Base-by-base conservation (phyloP, 257 asterid species). In the Lavandula angustifolia region DNA sequence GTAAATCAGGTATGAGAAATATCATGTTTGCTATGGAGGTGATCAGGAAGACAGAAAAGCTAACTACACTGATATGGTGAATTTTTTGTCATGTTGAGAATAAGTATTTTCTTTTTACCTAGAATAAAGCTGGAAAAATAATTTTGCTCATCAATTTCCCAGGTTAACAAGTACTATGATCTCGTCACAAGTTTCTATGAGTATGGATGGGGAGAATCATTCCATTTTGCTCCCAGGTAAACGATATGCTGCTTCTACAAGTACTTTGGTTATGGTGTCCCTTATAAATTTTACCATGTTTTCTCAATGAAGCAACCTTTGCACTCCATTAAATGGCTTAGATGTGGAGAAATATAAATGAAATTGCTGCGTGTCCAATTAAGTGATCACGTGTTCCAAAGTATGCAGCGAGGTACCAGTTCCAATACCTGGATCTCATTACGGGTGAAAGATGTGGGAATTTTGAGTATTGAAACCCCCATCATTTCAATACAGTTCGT, bases 181-280 rank as follows among this genome's bases (percentile, higher is more conserved):
- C 99, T 92, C 58, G 96, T 81, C 58, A 92, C 99, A 71, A 92
- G 99, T 81, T 92, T 92, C 90, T 92, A 92, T 3, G 99, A 92
- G 78, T 92, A 92, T 69, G 99, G 99, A 59, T 89, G 99, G 99
- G 99, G 99, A 71, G 95, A 92, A 75, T 92, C 97, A 52, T 92
- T 92, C 83, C 99, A 92, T 75, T 92, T 92, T 73, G 99, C 99
- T 6, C 96, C 94, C 73, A 87, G 99, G 99, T 86, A 51, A 71
- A 22, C 42, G 10, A 7, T 73, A 34, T 60, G 18, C 55, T 58
- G 17, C n/a, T 40, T 17, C 13, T 12, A 33, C 34, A 34, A n/a
- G 13, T 47, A 27, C 12, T 13, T 34, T 38, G 27, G 5, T 52
- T 56, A 17, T 17, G 11, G 17, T 38, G 47, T 59, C 17, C 7